Base-by-base conservation (phyloP, 225 moss, liverwort and hornwort species). In the Pleurozium schreberi region DNA sequence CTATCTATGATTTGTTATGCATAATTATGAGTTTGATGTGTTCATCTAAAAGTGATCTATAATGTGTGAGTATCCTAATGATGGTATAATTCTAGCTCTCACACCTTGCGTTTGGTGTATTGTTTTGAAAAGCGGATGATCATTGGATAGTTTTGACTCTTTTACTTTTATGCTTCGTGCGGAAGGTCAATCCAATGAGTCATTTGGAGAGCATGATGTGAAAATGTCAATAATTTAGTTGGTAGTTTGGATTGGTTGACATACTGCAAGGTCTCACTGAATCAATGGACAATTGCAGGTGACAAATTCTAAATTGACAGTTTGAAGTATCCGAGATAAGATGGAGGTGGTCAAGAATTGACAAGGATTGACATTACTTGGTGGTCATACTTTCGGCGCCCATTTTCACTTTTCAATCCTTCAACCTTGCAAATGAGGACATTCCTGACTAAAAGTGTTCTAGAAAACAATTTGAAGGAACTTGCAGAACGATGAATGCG, bases 151-250 rank as follows among this genome's bases (percentile, higher is more conserved):
- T 34, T 75, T 75, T 75, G 50, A 50, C 13, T 13, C 50, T 50
- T 0, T 0, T 0, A 22, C 2, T 34, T 14, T 0, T 0, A 4
- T 21, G n/a, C n/a, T 52, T 50, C 11, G 14, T 18, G 52, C 14
- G 5, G 36, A 36, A 76, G 22, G 76, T 33, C 50, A 33, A 75
- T 12, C 2, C 8, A 7, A 47, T 74, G 1, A 0, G 36, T 36
- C 34, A 22, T 50, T n/a, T n/a, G n/a, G n/a, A n/a, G n/a, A 34
- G 52, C 5, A 22, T 22, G 36, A 52, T 34, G 52, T 76, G 8
- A 36, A 14, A 52, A 22, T n/a, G 52, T 76, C 34, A 52, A 52
- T 8, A 50, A 5, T 0, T 8, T 21, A 50, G 75, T 76, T 2
- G 22, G 14, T 52, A 76, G 13, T 22, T 76, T 52, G 22, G 22